Conservation (phyloP, 1,284 basidiomycete genomes). For the Pseudozyma sp. region DNA sequence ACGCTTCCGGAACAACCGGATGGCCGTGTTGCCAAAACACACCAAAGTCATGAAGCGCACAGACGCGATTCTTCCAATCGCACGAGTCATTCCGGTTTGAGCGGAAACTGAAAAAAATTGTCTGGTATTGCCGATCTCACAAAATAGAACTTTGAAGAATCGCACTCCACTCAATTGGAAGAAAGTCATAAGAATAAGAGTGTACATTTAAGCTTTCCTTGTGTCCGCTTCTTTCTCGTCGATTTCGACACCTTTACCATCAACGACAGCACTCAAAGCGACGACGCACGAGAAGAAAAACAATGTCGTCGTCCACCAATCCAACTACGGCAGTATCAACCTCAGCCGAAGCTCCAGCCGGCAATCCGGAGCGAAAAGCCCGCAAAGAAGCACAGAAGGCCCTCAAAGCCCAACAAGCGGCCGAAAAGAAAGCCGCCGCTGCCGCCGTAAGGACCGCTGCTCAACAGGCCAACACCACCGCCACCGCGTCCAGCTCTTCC, state of each 20-base stretch:
- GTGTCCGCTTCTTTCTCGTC: too few relatives aligned
- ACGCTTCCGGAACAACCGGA: constrained; percentile 27
- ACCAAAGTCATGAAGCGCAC: background rate
- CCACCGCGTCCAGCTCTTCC: constrained; percentile 5
- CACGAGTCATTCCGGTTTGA: too few relatives aligned
- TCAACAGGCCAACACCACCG: constrained; percentile 7
- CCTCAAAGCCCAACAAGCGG: constrained; percentile 25
- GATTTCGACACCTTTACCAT: too few relatives aligned
- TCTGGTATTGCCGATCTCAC: too few relatives aligned
- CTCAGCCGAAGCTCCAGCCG: background rate
- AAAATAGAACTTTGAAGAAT: background rate
- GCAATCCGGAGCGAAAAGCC: constrained; percentile 44
- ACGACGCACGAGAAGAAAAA: background rate
- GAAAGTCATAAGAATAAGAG: too few relatives aligned
- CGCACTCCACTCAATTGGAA: too few relatives aligned
- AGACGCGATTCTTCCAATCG: constrained; percentile 32
- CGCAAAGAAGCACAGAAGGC: constrained; percentile 52
- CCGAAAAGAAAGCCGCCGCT: constrained; percentile 28
- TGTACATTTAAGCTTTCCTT: too few relatives aligned
- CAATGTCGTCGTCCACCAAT: background rate
- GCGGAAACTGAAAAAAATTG: too few relatives aligned
- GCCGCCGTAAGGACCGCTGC: background rate
- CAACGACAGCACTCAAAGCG: background rate
- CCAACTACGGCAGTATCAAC: background rate
- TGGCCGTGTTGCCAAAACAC: background rate